Evolutionary conservation across 176 grass and related monocot species (phyloP).

Genomic region (Carex kokanica): DNA sequence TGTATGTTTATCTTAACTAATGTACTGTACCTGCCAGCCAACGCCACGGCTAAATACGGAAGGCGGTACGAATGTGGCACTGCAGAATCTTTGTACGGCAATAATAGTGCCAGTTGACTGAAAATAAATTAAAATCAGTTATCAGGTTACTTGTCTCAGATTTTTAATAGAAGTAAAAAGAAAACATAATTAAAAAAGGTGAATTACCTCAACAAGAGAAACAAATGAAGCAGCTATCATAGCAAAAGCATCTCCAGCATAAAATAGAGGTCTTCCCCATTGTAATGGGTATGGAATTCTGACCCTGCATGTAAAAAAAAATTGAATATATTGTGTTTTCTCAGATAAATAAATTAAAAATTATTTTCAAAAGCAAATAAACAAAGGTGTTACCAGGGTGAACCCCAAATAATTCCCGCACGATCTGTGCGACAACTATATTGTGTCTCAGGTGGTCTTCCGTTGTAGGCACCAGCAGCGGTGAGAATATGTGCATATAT

Average conservation of each 20-base stretch:
- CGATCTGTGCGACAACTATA: conserved; percentile 72
- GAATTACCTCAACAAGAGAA: conserved; percentile 73
- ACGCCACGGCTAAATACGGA: conserved; percentile 75
- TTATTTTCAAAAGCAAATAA: not conserved
- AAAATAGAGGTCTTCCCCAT: conserved; percentile 85
- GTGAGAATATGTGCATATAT: conserved; percentile 86
- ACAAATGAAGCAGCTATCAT: conserved; percentile 94
- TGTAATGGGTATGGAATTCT: conserved; percentile 95
- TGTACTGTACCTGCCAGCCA: conserved; percentile 75
- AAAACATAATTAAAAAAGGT: not conserved
- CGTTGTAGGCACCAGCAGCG: conserved; percentile 63
- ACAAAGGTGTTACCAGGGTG: conserved; percentile 52
- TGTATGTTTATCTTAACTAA: not conserved
- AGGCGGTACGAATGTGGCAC: conserved; percentile 76
- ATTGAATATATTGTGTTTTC: not conserved
- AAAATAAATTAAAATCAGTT: conserved; percentile 18
- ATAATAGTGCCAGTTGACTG: conserved; percentile 90
- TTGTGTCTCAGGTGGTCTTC: conserved; percentile 50
- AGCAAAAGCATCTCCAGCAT: conserved; percentile 64
- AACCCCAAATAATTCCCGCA: conserved; percentile 65
- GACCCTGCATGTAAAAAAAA: conserved; percentile 48
- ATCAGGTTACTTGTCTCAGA: not conserved
- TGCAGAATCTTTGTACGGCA: conserved; percentile 54
- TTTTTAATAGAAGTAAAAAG: conserved; percentile 5
- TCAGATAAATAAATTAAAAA: not conserved